These are phyloP conservation scores for Halteria grandinella DNA, from an alignment of 73 alveolate species.

Conservation along the genomic window DNA sequence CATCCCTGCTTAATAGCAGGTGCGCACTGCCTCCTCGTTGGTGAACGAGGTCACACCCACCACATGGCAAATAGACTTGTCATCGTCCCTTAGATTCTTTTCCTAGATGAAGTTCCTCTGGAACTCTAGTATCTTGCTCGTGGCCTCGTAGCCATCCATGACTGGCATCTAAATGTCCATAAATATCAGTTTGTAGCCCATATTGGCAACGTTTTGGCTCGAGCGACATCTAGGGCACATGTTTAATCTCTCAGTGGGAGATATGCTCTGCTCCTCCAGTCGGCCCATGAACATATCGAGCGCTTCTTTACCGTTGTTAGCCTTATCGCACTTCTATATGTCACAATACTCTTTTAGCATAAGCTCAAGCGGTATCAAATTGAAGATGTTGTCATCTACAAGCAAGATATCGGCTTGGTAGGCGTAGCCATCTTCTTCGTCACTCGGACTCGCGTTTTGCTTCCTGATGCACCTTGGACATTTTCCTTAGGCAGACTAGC, in stretches of 20 bases:
- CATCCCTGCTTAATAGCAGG: neutral
- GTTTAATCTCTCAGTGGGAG: neutral
- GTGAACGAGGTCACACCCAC: neutral
- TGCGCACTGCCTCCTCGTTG: neutral
- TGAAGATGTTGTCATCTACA: too few relatives aligned
- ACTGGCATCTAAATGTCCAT: neutral
- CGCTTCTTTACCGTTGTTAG: neutral
- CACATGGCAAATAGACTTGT: neutral
- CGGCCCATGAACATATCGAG: neutral
- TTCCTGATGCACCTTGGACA: too few relatives aligned
- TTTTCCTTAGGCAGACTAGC: too few relatives aligned
- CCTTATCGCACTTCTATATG: neutral
- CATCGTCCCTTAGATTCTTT: neutral
- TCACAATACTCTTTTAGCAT: too few relatives aligned
- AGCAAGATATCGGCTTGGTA: too few relatives aligned
- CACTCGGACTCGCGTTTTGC: too few relatives aligned
- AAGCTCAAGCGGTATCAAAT: too few relatives aligned
- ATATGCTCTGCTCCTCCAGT: too few relatives aligned
- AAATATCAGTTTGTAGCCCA: neutral
- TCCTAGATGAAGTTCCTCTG: neutral
- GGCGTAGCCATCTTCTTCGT: too few relatives aligned
- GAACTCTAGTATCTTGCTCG: neutral
- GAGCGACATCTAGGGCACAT: neutral
- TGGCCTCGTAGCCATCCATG: neutral
- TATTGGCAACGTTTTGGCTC: neutral